Evolutionary conservation across 2,329 filamentous ascomycete genomes (phyloP).

Genomic region (Botrytis hyacinthi): DNA sequence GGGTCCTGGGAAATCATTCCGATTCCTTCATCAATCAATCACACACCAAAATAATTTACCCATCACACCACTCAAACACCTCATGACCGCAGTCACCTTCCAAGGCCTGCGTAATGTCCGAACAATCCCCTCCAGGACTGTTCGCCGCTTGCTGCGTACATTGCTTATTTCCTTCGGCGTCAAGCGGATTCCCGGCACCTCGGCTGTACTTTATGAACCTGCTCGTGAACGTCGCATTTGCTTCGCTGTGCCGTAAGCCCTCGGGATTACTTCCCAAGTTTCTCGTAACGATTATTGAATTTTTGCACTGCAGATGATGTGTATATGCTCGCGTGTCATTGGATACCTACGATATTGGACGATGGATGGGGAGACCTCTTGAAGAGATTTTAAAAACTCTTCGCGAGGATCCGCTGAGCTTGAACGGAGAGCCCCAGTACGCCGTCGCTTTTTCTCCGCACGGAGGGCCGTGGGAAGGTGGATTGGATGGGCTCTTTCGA

Average conservation of each 20-base stretch:
- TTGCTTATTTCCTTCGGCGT: background rate
- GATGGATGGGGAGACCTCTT: background rate
- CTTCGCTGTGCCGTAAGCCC: background rate
- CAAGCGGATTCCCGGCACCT: slow-evolving; percentile 11
- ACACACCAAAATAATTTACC: background rate
- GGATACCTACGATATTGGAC: background rate
- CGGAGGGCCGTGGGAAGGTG: background rate
- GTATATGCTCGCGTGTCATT: background rate
- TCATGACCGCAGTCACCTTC: background rate
- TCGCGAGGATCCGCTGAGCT: background rate
- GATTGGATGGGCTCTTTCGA: background rate
- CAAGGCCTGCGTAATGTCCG: background rate
- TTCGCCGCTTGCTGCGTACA: background rate
- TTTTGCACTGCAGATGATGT: background rate
- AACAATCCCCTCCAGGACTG: slow-evolving; percentile 1
- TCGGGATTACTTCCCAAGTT: background rate
- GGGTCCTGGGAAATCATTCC: slow-evolving; percentile 4
- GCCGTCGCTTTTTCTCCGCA: background rate
- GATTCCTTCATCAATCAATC: background rate
- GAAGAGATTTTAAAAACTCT: slow-evolving; percentile 9
- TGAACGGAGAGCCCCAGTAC: background rate
- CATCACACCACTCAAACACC: background rate
- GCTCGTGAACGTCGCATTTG: background rate
- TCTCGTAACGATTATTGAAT: background rate
- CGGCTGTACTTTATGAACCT: background rate